Base-by-base conservation (phyloP, 2,329 filamentous ascomycete species). In the Scedosporium apiospermum region DNA sequence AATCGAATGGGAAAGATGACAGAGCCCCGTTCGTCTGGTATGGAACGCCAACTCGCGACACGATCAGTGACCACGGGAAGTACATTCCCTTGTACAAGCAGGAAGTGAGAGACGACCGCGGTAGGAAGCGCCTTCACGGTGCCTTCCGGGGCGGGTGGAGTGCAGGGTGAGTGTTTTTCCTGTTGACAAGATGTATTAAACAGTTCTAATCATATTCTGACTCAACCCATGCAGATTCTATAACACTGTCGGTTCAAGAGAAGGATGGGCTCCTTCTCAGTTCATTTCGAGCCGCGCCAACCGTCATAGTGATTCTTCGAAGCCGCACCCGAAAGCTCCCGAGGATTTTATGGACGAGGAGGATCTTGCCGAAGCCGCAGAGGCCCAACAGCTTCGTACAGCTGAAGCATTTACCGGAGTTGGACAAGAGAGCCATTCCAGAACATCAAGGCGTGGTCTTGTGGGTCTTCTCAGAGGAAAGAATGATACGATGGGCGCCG, bases 291-390 rank as follows among this genome's bases (percentile, higher is more conserved):
- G 93, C 60, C 89, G 95, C 26, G 78, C 84, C 46, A 91, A 90
- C 69, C 89, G 92, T 63, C 86, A 82, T 66, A 90, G 90, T 71
- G 84, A 89, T 77, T 80, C 78, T 60, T 79, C n/a, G 80, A 83
- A 65, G 68, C 76, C 2, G 67, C 68, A 7, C 75, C 82, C 66
- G 86, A 89, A 71, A 85, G 87, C 58, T 69, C 84, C 87, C 0
- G 92, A 98, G 73, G 93, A 98, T 71, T 98, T 93, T 69, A 99
- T 99, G 95, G 95, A 99, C 69, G 93, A 96, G 51, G 95, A 99
- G 72, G 95, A 99, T 74, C 79, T 96, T 41, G 90, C 89, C 6
- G 92, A 96, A 72, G 89, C 88, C 0, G 91, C 89, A 63, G 92
- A 96, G 74, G 82, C 88, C 2, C 85, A 87, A 69, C 83, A 83